These are phyloP conservation scores for Phylloboletellus chloephorus DNA, from an alignment of 1,284 basidiomycete species.

Conservation along the genomic window DNA sequence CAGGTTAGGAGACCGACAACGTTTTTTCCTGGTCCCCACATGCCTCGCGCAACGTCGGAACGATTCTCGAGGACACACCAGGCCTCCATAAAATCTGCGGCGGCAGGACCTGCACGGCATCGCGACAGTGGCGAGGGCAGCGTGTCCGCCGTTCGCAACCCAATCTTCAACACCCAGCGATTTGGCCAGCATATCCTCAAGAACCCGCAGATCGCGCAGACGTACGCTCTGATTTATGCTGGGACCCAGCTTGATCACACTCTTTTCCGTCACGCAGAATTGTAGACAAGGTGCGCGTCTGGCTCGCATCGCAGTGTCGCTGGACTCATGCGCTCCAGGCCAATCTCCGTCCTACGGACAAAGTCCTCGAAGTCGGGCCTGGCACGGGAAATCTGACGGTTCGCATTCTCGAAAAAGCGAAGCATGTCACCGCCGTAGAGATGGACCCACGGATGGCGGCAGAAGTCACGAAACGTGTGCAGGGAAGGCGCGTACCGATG, in stretches of 20 bases:
- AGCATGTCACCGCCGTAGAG: conserved; percentile 90
- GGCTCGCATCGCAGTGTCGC: neutral
- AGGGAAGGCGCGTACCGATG: conserved; percentile 73
- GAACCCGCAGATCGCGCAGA: conserved; percentile 86
- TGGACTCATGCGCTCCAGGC: conserved; percentile 48
- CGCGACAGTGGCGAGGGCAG: conserved; percentile 37
- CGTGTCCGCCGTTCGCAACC: conserved; percentile 58
- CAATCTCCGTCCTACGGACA: conserved; percentile 89
- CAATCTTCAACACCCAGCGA: conserved; percentile 88
- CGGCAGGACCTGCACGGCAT: conserved; percentile 31
- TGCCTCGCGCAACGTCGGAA: conserved; percentile 90
- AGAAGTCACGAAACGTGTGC: conserved; percentile 93
- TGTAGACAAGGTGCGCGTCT: conserved; percentile 58
- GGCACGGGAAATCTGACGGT: conserved; percentile 98
- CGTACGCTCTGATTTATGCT: conserved; percentile 46
- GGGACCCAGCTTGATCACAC: conserved; percentile 11
- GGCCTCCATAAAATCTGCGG: conserved; percentile 55
- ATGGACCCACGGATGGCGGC: conserved; percentile 99
- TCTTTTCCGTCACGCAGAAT: conserved; percentile 45
- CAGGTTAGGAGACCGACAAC: no score
- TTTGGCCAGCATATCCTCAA: conserved; percentile 98
- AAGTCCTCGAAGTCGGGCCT: conserved; percentile 96
- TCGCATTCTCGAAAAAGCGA: conserved; percentile 89
- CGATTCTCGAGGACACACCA: conserved; percentile 75
- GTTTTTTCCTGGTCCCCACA: no score